A percentile compares a stretch with the other conserved stretches of the same genome.
These are phyloP conservation scores for Cryptococcus sp. DNA, from an alignment of 1,284 basidiomycete species.

Conservation along the genomic window DNA sequence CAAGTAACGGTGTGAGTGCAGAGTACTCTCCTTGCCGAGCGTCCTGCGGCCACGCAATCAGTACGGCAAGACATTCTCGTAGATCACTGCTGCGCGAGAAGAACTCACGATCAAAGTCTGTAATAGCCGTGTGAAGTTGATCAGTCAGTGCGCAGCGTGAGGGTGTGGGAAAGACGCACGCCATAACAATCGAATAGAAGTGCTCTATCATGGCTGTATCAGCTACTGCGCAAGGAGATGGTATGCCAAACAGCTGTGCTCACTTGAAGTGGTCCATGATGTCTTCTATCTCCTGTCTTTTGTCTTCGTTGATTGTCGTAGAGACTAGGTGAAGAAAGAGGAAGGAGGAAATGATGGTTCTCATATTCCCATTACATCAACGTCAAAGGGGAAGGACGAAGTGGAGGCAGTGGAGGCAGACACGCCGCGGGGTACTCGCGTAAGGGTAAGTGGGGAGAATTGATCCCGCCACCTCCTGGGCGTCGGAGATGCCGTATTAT, in stretches of 20 bases:
- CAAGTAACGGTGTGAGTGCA: constrained; percentile 23
- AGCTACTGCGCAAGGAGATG: no score
- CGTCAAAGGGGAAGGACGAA: no score
- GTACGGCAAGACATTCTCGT: no score
- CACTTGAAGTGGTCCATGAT: constrained; percentile 4
- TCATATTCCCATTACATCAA: no score
- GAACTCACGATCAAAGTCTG: neutral
- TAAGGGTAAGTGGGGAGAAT: neutral
- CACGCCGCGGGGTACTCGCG: no score
- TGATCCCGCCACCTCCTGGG: neutral
- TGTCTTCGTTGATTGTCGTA: no score
- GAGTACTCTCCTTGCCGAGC: constrained; percentile 39
- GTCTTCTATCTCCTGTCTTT: neutral
- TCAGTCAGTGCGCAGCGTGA: neutral
- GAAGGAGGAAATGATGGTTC: no score
- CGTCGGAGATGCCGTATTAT: neutral
- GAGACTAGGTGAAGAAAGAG: no score
- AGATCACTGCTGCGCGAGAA: no score
- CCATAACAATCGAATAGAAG: constrained; percentile 23
- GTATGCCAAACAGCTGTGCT: neutral
- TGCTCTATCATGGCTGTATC: constrained; percentile 5
- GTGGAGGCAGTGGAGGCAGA: no score
- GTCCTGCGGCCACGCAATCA: no score
- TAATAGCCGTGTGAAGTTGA: no score
- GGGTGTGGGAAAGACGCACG: constrained; percentile 5